phyloP scores from a whole-genome alignment of 169 alveolate species.

The Cryptosporidium parvum region DNA sequence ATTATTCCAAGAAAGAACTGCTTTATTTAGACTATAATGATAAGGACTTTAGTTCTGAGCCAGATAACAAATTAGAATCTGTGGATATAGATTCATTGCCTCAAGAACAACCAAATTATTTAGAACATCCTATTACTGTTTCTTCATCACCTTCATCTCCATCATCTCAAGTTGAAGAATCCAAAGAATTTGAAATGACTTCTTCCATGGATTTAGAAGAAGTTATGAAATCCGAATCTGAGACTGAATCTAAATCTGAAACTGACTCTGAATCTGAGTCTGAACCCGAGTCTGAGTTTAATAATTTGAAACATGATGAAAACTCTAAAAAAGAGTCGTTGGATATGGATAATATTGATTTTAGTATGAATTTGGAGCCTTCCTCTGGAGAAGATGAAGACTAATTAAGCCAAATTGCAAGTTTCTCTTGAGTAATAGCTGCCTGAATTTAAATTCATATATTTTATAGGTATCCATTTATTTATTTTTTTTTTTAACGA shows the following conservation, averaged over 20 bases:
- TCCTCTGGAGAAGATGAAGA: conserved; percentile 42
- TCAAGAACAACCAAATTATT: background rate
- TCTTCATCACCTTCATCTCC: conserved; percentile 5
- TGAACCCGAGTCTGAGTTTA: background rate
- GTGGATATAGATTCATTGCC: too few species aligned
- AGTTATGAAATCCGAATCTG: background rate
- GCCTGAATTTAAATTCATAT: background rate
- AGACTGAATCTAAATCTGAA: too few species aligned
- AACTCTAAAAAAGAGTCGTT: background rate
- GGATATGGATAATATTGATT: conserved; percentile 9
- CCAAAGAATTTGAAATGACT: background rate
- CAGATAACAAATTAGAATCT: background rate
- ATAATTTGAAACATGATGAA: conserved; percentile 6
- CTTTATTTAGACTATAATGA: conserved; percentile 3
- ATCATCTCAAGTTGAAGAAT: background rate
- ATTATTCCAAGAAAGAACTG: background rate
- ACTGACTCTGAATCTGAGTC: background rate
- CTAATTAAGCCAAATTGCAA: background rate
- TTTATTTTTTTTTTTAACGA: too few species aligned
- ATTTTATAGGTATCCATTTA: too few species aligned
- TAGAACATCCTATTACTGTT: background rate
- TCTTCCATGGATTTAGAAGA: background rate
- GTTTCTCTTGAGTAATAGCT: background rate
- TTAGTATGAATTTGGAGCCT: conserved; percentile 30
- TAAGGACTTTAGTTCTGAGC: background rate